A percentile compares a stretch with the other conserved stretches of the same genome.
Evolutionary conservation across 1,284 basidiomycete genomes (phyloP).

Genomic region (Microbotryum saponariae): DNA sequence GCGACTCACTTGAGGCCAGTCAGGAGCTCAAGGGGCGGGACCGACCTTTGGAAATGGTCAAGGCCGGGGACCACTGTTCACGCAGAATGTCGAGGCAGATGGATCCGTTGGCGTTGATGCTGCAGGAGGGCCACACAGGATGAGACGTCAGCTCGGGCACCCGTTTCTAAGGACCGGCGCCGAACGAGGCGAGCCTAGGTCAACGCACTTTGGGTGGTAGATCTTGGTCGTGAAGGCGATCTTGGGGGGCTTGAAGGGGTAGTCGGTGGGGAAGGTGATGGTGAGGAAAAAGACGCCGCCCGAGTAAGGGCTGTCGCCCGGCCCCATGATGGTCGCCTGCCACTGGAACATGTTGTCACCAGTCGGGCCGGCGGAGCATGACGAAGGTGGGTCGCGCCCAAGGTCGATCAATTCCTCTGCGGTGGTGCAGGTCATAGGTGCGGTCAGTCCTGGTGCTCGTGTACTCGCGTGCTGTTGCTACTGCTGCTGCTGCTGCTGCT

Average conservation of each 20-base stretch:
- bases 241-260: constrained; percentile 99
- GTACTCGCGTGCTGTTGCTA: too few species aligned
- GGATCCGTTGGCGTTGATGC: constrained; percentile 96
- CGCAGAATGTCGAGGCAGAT: constrained; percentile 69
- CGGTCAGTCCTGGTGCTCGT: too few species aligned
- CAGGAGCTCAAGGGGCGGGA: constrained; percentile 1
- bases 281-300: constrained; percentile 42
- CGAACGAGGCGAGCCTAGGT: neutral
- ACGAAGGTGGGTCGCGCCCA: constrained; percentile 91
- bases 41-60: constrained; percentile 96
- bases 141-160: too few species aligned
- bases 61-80: constrained; percentile 81
- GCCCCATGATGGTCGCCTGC: constrained; percentile 47
- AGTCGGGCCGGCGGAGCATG: constrained; percentile 91
- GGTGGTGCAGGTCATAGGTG: neutral
- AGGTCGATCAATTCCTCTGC: constrained; percentile 90
- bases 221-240: constrained; percentile 93
- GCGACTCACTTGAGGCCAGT: neutral
- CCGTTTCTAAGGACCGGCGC: too few species aligned
- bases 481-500: too few species aligned
- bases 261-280: constrained; percentile 87
- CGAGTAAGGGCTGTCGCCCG: constrained; percentile 29
- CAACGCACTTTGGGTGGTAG: constrained; percentile 49
- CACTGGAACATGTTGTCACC: constrained; percentile 97
- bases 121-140: constrained; percentile 50